These are phyloP conservation scores for Theobroma cacao DNA, from an alignment of 345 rosid species.

Conservation along the genomic window DNA sequence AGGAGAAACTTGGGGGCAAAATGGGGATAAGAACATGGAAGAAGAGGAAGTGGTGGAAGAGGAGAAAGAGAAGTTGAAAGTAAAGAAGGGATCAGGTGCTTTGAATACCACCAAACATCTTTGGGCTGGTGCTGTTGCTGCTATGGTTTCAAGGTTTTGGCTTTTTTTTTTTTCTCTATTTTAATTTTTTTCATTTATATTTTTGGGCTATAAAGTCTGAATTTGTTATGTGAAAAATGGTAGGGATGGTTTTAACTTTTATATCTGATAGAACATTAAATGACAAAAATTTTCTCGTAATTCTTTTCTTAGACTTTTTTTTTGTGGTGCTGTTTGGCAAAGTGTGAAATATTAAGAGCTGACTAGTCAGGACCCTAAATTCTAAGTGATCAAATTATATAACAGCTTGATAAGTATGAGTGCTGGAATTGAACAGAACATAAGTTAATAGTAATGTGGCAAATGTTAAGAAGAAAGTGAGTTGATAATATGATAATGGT, in stretches of 20 bases:
- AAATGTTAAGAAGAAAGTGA: background rate
- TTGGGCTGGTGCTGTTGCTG: slow-evolving; percentile 88
- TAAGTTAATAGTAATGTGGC: background rate
- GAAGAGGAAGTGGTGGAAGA: slow-evolving; percentile 20
- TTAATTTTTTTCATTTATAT: background rate
- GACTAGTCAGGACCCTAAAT: background rate
- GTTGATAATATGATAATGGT: background rate
- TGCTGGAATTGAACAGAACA: background rate
- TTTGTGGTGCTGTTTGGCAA: background rate
- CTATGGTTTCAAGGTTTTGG: slow-evolving; percentile 79
- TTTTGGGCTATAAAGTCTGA: background rate
- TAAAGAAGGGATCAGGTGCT: slow-evolving; percentile 41
- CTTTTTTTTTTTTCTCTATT: background rate
- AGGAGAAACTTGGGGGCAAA: slow-evolving; percentile 27
- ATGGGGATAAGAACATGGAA: slow-evolving; percentile 27
- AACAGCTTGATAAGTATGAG: background rate
- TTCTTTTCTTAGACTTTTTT: background rate
- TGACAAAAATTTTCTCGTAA: background rate
- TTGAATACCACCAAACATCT: slow-evolving; percentile 80
- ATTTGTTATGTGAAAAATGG: background rate
- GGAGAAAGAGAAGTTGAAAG: slow-evolving; percentile 19
- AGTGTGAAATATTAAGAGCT: background rate
- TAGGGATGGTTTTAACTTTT: background rate
- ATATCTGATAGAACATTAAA: background rate
- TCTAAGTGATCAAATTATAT: background rate